Evolutionary conservation across 2,329 filamentous ascomycete species (phyloP).

Genomic region (Trichoderma cornu-damae): DNA sequence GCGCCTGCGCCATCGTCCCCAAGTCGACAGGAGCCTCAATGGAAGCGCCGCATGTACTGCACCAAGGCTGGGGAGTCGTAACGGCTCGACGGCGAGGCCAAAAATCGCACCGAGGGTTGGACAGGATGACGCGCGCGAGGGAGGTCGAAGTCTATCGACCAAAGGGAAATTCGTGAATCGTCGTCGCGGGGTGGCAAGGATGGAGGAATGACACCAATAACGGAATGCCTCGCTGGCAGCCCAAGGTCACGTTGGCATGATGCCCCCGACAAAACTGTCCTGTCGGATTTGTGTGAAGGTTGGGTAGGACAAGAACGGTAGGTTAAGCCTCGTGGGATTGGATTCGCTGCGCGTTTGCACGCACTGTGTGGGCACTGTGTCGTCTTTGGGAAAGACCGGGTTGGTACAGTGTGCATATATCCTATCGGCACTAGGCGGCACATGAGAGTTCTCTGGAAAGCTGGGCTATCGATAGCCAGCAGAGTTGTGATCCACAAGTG

Average conservation of each 20-base stretch:
- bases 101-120: background rate
- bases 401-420: background rate
- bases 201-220: conserved; percentile 3
- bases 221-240: conserved; percentile 17
- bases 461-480: conserved; percentile 15
- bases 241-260: conserved; percentile 18
- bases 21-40: conserved; percentile 23
- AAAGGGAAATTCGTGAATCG: background rate
- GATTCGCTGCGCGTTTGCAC: conserved; percentile 12
- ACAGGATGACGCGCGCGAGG: conserved; percentile 8
- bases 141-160: background rate
- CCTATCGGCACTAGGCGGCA: conserved; percentile 13
- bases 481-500: background rate
- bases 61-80: background rate
- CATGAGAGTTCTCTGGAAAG: conserved; percentile 18
- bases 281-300: conserved; percentile 10
- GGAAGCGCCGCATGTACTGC: conserved; percentile 15
- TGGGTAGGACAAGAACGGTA: conserved; percentile 13
- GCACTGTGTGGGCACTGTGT: conserved; percentile 10
- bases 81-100: conserved; percentile 5
- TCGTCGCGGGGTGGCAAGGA: background rate
- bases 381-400: background rate
- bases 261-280: conserved; percentile 13
- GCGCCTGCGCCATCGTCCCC: conserved; percentile 41
- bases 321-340: conserved; percentile 11